Conservation (phyloP, 2,329 filamentous ascomycete genomes). For the Aspergillus quadrilineatus region DNA sequence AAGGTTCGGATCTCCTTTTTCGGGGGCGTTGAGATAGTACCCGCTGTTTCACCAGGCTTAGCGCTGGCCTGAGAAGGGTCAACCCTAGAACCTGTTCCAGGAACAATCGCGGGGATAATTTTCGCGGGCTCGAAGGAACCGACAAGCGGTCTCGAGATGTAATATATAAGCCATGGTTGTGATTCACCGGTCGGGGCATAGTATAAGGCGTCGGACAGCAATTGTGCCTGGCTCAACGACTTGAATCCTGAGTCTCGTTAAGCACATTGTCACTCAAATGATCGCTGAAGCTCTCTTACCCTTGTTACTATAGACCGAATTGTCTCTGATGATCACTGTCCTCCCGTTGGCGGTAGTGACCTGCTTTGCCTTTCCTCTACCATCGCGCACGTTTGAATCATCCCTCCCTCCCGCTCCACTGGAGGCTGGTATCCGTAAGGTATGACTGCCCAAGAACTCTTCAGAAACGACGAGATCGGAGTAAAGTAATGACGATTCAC, state of each 20-base stretch:
- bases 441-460: slow-evolving; percentile 95
- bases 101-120: slow-evolving; percentile 63
- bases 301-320: slow-evolving; percentile 92
- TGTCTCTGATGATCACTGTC: slow-evolving; percentile 92
- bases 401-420: slow-evolving; percentile 52
- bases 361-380: slow-evolving; percentile 88
- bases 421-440: slow-evolving; percentile 73
- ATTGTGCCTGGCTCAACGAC: slow-evolving; percentile 80
- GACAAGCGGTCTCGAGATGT: slow-evolving; percentile 84
- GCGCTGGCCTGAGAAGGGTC: slow-evolving; percentile 20
- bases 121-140: slow-evolving; percentile 76
- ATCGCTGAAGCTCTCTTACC: slow-evolving; percentile 54
- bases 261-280: slow-evolving; percentile 15
- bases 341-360: slow-evolving; percentile 90
- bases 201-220: slow-evolving; percentile 80
- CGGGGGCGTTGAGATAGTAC: slow-evolving; percentile 36
- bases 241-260: slow-evolving; percentile 70
- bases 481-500: slow-evolving; percentile 74
- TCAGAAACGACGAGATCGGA: slow-evolving; percentile 82
- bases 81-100: slow-evolving; percentile 42
- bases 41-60: slow-evolving; percentile 35
- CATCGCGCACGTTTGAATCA: slow-evolving; percentile 72
- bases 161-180: slow-evolving; percentile 94
- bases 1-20: slow-evolving; percentile 94
- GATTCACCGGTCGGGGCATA: slow-evolving; percentile 87